Evolutionary conservation across 2,329 filamentous ascomycete species (phyloP), one percentile per base, ranked within the genome.

Genomic region (Lizonia empirigonia): DNA sequence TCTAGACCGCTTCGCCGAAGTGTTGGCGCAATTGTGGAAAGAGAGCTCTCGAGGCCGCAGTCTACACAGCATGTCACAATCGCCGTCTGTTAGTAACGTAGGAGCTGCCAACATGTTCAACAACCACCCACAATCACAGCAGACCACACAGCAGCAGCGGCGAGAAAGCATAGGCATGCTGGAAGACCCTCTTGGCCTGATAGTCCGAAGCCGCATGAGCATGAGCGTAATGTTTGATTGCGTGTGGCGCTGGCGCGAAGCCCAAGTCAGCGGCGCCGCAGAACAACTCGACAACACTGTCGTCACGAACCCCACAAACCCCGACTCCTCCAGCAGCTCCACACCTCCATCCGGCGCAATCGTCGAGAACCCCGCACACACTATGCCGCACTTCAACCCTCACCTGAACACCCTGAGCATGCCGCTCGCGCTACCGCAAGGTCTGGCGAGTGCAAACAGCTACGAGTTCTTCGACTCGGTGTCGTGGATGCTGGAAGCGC

Each of bases 401-500:
- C 69, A 73, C 46, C 59, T 74, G 24, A 71, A 70, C 30, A 71
- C 70, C 8, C 51, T 72, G 9, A 76, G 56, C 80, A 81, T 60
- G 68, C 69, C 67, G 10, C 87, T 89, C 56, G 81, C 83, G 59
- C 82, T 89, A 47, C 83, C 84, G 8, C 88, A 85, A 63, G 71
- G 62, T 13, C 65, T 68, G 45, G 71, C 55, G 36, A 77, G 63
- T 56, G 73, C 74, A 36, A 77, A 74, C 39, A 74, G 73, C 36
- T 77, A 75, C 26, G 75, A 96, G 71, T 90, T 95, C 55, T 96
- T 96, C 67, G 91, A 96, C 74, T 90, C 92, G 1, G 81, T 96
- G 64, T 90, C 93, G 71, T 97, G 92, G 92, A 91, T 96, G 79
- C 78, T 97, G 53, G 92, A 97, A 71, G 90, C 91, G 87, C 70